phyloP scores from a whole-genome alignment of 306 rosid species.

The barrel medic (Medicago truncatula) region DNA sequence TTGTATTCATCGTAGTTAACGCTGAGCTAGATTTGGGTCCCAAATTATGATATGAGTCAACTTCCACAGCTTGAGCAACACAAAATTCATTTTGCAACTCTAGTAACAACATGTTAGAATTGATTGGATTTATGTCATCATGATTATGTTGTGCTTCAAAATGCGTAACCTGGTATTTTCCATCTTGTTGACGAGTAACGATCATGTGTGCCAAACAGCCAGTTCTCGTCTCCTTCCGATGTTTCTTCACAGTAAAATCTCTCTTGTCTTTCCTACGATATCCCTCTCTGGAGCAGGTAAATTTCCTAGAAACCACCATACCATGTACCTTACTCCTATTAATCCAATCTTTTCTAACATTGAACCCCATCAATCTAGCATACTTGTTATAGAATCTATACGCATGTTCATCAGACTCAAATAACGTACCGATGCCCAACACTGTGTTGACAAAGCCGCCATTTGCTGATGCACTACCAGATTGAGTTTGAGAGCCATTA shows the following conservation, averaged over 20 bases:
- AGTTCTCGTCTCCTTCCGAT: conserved; percentile 71
- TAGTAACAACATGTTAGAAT: conserved; percentile 36
- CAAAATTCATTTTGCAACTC: conserved; percentile 47
- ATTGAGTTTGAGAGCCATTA: conserved; percentile 41
- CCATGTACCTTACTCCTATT: conserved; percentile 80
- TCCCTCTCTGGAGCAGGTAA: conserved; percentile 75
- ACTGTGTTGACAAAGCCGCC: conserved; percentile 16
- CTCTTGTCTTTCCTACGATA: conserved; percentile 65
- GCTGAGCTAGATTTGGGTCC: conserved; percentile 49
- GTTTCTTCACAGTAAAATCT: conserved; percentile 63
- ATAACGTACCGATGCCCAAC: conserved; percentile 54
- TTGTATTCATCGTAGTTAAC: conserved; percentile 44
- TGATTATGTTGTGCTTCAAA: conserved; percentile 72
- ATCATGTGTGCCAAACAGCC: conserved; percentile 80
- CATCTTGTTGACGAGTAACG: conserved; percentile 62
- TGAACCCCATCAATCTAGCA: conserved; percentile 66
- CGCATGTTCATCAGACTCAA: conserved; percentile 71
- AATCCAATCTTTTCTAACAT: conserved; percentile 72
- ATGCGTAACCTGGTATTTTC: conserved; percentile 66
- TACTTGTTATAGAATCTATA: conserved; percentile 60
- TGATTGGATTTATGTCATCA: conserved; percentile 49
- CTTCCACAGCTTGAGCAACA: conserved; percentile 48
- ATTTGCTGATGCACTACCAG: conserved; percentile 18
- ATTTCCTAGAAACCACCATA: conserved; percentile 73
- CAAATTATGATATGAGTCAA: conserved; percentile 39